Conservation (phyloP, 1,284 basidiomycete species). For the Mrakiaceae sp. region DNA sequence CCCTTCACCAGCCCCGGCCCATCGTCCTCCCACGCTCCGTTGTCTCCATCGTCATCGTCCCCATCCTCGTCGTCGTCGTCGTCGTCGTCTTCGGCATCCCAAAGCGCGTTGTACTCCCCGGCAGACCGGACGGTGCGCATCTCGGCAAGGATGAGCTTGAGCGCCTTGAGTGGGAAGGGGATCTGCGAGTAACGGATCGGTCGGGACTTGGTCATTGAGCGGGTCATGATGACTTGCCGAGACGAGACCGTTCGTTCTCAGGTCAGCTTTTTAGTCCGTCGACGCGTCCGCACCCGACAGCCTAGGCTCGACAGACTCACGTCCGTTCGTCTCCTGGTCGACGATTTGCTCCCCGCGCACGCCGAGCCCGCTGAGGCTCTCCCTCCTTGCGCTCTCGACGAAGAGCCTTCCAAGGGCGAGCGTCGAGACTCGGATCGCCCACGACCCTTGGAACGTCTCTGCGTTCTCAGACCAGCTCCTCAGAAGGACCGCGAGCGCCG, state of each 20-base stretch:
- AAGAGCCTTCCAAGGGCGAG: conserved; percentile 73
- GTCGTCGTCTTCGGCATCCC: conserved; percentile 43
- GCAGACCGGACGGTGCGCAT: conserved; percentile 47
- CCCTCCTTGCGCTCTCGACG: conserved; percentile 42
- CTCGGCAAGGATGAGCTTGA: conserved; percentile 80
- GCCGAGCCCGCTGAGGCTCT: conserved; percentile 50
- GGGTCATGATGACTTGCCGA: conserved; percentile 77
- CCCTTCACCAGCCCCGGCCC: conserved; percentile 32
- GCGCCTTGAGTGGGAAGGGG: conserved; percentile 77
- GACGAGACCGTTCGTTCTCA: not conserved
- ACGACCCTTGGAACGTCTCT: conserved; percentile 87
- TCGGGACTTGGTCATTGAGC: conserved; percentile 73
- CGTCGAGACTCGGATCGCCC: conserved; percentile 71
- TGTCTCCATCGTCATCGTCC: conserved; percentile 64
- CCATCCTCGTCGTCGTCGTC: conserved; percentile 43
- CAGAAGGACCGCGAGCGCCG: conserved; percentile 61
- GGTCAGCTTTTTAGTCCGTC: conserved; percentile 12
- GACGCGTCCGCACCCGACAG: not conserved
- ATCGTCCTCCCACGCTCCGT: conserved; percentile 10
- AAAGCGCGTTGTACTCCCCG: conserved; percentile 45
- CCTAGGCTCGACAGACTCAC: conserved; percentile 40
- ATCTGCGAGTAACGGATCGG: conserved; percentile 77
- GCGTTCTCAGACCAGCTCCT: conserved; percentile 88
- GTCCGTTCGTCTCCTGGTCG: conserved; percentile 61
- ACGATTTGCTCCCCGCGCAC: conserved; percentile 93